Percentiles rank a stretch among this genome's conserved stretches.
phyloP scores from a whole-genome alignment of 148 eudicot genomes.

The Rhododendron mucronatum region DNA sequence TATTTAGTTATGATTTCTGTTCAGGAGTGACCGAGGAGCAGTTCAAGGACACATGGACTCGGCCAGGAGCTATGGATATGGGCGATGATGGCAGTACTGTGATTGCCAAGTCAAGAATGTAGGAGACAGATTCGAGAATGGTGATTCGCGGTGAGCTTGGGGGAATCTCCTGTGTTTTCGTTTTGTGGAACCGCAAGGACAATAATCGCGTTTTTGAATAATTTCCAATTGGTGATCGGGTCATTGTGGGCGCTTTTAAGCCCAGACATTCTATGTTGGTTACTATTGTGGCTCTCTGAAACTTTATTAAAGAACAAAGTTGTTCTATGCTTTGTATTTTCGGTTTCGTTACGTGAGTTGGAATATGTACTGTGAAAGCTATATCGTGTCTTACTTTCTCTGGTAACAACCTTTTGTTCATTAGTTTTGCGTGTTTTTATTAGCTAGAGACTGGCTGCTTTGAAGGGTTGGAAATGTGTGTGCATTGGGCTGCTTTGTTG shows the following conservation, averaged over 20 bases:
- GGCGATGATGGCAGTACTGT: background rate
- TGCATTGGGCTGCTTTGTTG: background rate
- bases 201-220: background rate
- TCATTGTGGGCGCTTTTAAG: constrained; percentile 6
- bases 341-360: background rate
- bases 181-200: background rate
- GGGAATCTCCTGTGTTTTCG: background rate
- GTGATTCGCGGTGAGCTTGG: background rate
- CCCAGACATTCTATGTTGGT: background rate
- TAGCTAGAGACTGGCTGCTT: background rate
- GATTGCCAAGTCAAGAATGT: constrained; percentile 9
- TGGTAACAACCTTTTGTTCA: background rate
- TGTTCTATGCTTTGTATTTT: background rate
- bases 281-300: background rate
- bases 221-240: background rate
- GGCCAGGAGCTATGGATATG: constrained; percentile 39
- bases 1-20: background rate
- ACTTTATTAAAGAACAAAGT: background rate
- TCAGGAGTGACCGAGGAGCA: constrained; percentile 79
- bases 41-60: constrained; percentile 65
- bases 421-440: background rate
- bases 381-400: background rate
- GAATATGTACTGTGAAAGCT: background rate
- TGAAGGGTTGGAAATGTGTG: background rate
- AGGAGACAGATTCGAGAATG: background rate